These are phyloP conservation scores for Dactylellina leptospora DNA, from an alignment of 2,329 filamentous ascomycete species.

Conservation along the genomic window DNA sequence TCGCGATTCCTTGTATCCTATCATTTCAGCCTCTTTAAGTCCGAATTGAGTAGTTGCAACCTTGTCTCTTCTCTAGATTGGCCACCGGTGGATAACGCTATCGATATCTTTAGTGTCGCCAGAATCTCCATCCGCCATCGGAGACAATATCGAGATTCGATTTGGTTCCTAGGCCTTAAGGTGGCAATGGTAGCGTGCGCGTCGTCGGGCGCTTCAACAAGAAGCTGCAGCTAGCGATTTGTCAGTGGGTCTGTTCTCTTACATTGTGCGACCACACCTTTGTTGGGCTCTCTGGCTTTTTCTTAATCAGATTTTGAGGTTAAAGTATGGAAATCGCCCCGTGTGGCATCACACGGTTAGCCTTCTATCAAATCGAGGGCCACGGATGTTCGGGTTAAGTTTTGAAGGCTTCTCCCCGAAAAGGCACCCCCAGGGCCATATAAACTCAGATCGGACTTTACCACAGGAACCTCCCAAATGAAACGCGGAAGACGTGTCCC, in stretches of 20 bases:
- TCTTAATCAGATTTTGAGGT: neutral
- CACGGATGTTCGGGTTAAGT: constrained; percentile 39
- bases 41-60: neutral
- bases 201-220: neutral
- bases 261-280: neutral
- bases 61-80: neutral
- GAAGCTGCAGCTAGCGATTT: neutral
- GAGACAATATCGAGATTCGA: constrained; percentile 2
- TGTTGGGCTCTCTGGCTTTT: neutral
- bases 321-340: neutral
- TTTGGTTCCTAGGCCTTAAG: neutral
- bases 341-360: too few species aligned
- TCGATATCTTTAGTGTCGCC: neutral
- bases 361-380: constrained; percentile 5
- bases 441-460: too few species aligned
- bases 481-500: neutral
- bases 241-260: neutral
- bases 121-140: neutral
- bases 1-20: neutral
- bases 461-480: too few species aligned
- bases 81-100: constrained; percentile 13
- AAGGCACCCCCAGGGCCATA: too few species aligned
- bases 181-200: neutral
- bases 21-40: neutral
- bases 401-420: too few species aligned